Conservation (phyloP, 768 basidiomycete genomes). For the Boletus pseudopeckii region DNA sequence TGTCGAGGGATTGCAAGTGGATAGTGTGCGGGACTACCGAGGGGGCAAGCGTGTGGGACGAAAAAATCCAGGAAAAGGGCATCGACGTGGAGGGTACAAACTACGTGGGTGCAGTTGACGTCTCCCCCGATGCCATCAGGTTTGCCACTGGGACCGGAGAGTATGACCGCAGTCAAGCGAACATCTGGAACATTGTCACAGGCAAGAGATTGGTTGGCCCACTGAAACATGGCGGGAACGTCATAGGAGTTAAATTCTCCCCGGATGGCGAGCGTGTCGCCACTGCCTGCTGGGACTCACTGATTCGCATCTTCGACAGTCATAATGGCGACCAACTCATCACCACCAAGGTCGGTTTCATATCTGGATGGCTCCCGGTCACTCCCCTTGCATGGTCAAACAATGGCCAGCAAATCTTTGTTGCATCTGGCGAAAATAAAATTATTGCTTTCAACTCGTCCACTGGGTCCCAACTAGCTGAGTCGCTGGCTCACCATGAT, state of each 20-base stretch:
- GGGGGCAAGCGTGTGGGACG: background rate
- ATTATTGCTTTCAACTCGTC: background rate
- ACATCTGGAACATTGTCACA: background rate
- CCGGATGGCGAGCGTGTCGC: background rate
- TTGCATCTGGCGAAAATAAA: background rate
- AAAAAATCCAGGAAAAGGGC: background rate
- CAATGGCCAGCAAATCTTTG: background rate
- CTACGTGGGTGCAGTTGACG: background rate
- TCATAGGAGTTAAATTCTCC: background rate
- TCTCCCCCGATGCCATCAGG: background rate
- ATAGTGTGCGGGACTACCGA: background rate
- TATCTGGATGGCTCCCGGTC: fast-evolving
- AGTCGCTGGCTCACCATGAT: background rate
- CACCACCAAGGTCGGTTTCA: background rate
- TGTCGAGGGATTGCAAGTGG: background rate
- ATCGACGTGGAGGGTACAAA: background rate
- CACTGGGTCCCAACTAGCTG: background rate
- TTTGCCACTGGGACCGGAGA: background rate
- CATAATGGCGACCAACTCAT: background rate
- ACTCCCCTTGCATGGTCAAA: background rate
- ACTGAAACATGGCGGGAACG: background rate
- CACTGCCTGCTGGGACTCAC: background rate
- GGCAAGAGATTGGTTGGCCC: background rate
- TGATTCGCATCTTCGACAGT: background rate
- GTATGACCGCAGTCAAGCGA: fast-evolving